A percentile compares a stretch with the other conserved stretches of the same genome.
phyloP scores from a whole-genome alignment of 441 rosid species.

The Populus hybrid region DNA sequence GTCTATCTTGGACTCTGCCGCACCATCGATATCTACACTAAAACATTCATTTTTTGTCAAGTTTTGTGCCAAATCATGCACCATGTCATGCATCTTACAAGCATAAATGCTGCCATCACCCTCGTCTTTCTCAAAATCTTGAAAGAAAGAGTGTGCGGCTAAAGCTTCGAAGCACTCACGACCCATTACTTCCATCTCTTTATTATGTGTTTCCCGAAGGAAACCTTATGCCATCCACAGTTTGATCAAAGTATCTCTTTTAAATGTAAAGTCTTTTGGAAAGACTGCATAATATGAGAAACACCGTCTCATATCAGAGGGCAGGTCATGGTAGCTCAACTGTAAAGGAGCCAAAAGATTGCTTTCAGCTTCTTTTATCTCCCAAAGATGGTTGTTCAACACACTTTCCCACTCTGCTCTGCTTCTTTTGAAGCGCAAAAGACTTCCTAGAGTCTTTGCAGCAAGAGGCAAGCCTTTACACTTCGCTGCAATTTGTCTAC shows the following conservation, averaged over 20 bases:
- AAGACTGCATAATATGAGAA: conserved; percentile 12
- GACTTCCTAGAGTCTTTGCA: conserved; percentile 7
- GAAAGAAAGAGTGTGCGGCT: background rate
- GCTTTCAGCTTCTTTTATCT: conserved; percentile 3
- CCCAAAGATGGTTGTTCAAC: background rate
- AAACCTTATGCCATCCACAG: conserved; percentile 9
- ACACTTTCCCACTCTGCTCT: background rate
- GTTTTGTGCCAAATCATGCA: conserved; percentile 3
- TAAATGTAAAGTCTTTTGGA: background rate
- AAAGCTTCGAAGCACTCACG: background rate
- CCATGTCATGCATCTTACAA: conserved; percentile 14
- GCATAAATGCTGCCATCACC: rapidly evolving
- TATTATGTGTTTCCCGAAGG: background rate
- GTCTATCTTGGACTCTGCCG: no score
- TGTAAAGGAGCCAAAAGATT: background rate
- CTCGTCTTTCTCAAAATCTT: background rate
- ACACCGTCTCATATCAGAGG: background rate
- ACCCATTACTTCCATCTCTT: background rate
- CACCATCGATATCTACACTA: background rate
- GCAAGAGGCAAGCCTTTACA: conserved; percentile 15
- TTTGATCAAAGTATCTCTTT: background rate
- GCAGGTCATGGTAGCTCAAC: background rate
- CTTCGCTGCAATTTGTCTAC: background rate
- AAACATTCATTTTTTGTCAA: conserved; percentile 5
- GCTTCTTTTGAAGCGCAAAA: background rate